A percentile compares a stretch with the other conserved stretches of the same genome.
These are phyloP conservation scores for Lichenothelia convexa DNA, from an alignment of 495 filamentous ascomycete genomes.

Conservation along the genomic window DNA sequence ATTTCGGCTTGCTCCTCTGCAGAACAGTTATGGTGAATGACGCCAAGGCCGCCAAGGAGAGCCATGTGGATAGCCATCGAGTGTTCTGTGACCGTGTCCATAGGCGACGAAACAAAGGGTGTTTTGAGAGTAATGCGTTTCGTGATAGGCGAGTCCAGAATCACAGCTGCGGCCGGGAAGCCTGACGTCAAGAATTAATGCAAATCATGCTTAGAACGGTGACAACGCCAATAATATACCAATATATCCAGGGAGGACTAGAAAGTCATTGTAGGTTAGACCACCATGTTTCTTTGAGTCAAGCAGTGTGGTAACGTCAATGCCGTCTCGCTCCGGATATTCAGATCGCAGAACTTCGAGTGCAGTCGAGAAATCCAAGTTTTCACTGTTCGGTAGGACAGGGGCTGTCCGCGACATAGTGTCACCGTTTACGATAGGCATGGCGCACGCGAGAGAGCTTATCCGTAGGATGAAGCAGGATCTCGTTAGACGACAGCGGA, in stretches of 20 bases:
- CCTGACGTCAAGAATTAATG: constrained; percentile 21
- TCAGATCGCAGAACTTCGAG: constrained; percentile 56
- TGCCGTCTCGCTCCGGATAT: constrained; percentile 61
- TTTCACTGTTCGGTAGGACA: constrained; percentile 15
- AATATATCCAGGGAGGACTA: constrained; percentile 48
- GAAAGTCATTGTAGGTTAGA: constrained; percentile 69
- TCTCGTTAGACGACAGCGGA: neutral
- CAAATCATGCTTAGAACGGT: constrained; percentile 1
- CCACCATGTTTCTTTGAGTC: constrained; percentile 78
- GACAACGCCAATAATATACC: constrained; percentile 29
- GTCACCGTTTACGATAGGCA: constrained; percentile 56
- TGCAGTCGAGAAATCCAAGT: constrained; percentile 44
- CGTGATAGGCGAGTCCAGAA: constrained; percentile 77
- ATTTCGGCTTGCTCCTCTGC: constrained; percentile 91
- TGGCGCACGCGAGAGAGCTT: constrained; percentile 25
- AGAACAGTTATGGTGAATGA: constrained; percentile 98
- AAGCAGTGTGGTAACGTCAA: constrained; percentile 63
- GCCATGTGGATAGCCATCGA: constrained; percentile 99
- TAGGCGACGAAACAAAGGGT: constrained; percentile 88
- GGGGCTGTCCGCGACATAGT: constrained; percentile 15
- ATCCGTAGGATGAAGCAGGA: constrained; percentile 15
- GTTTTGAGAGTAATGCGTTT: constrained; percentile 88
- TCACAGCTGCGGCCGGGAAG: constrained; percentile 81
- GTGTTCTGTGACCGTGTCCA: constrained; percentile 98
- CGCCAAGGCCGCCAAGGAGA: constrained; percentile 83